Evolutionary conservation across 805 yeast species (phyloP).

Genomic region (Metschnikowia dekortorum): DNA sequence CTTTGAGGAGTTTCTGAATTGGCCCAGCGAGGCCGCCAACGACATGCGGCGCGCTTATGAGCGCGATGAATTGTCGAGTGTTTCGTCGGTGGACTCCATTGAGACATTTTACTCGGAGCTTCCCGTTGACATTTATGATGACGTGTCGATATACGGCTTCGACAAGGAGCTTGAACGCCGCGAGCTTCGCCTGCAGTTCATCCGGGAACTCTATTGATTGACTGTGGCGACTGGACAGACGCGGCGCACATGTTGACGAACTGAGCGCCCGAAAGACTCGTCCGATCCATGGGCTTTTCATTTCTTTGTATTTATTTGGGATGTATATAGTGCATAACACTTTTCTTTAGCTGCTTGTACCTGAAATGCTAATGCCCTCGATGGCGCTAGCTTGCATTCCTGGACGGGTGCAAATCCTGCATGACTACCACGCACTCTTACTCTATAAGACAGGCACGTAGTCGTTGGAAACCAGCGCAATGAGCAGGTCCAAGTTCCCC

Average conservation of each 20-base stretch:
- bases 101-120: slow-evolving; percentile 21
- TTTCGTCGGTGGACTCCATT: slow-evolving; percentile 22
- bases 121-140: slow-evolving; percentile 13
- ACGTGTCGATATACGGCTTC: slow-evolving; percentile 11
- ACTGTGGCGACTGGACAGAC: no score
- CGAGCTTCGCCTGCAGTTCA: slow-evolving; percentile 36
- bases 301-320: not conserved
- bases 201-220: slow-evolving; percentile 26
- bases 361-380: no score
- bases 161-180: slow-evolving; percentile 32
- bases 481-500: slow-evolving; percentile 53
- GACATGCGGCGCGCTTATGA: slow-evolving; percentile 13
- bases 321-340: no score
- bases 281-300: not conserved
- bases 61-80: slow-evolving; percentile 19
- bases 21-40: slow-evolving; percentile 4
- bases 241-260: no score
- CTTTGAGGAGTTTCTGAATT: not conserved
- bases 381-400: no score
- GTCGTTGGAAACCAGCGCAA: slow-evolving; percentile 41
- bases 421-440: not conserved
- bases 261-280: no score
- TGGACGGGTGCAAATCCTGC: no score
- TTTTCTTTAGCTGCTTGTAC: no score
- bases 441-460: slow-evolving; percentile 19